A percentile compares a stretch with the other conserved stretches of the same genome.
Evolutionary conservation across 331 rosid genomes (phyloP).

Genomic region (Arachis monticola): DNA sequence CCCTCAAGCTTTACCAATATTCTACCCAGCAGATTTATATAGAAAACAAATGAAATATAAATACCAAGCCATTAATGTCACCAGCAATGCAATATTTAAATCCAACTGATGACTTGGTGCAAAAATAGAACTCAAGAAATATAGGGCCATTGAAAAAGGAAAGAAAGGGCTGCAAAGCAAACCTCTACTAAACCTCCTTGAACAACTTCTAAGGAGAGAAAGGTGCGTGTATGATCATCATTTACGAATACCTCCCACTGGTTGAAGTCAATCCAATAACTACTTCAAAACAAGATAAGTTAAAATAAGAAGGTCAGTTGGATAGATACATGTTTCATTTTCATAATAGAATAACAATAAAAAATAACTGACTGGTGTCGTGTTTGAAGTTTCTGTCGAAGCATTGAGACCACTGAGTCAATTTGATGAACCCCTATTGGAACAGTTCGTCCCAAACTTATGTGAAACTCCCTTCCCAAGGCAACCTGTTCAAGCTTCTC

Average conservation of each 20-base stretch:
- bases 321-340: constrained; percentile 16
- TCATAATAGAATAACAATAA: constrained; percentile 21
- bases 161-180: constrained; percentile 14
- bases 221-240: constrained; percentile 80
- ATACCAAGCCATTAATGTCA: constrained; percentile 7
- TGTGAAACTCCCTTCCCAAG: constrained; percentile 80
- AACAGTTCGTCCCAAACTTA: constrained; percentile 90
- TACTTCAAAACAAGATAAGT: constrained; percentile 39
- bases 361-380: constrained; percentile 60
- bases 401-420: constrained; percentile 81
- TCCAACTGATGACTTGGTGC: constrained; percentile 2
- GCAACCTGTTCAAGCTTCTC: constrained; percentile 64
- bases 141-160: background rate
- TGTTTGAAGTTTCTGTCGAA: constrained; percentile 78
- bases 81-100: background rate
- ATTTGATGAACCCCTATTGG: constrained; percentile 86
- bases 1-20: background rate
- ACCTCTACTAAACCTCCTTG: constrained; percentile 79
- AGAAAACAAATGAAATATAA: constrained; percentile 8
- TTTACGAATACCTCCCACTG: constrained; percentile 88
- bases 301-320: constrained; percentile 16
- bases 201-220: constrained; percentile 71
- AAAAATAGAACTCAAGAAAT: constrained; percentile 1
- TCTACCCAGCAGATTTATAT: constrained; percentile 12
- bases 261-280: constrained; percentile 78